Evolutionary conservation across 495 filamentous ascomycete genomes (phyloP).

Genomic region (Schizothecium vesticola): DNA sequence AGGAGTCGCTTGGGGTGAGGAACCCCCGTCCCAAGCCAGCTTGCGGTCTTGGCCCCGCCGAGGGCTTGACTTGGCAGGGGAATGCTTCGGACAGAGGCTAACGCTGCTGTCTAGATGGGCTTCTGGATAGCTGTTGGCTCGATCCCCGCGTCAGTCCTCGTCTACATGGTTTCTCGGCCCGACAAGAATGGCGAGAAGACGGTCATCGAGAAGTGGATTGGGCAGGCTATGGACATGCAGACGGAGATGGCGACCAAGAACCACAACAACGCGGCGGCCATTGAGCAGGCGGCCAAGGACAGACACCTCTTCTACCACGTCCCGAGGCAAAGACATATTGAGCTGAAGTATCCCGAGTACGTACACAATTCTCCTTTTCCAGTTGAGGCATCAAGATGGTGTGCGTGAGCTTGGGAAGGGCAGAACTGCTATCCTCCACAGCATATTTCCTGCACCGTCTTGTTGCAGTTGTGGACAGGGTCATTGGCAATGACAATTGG

Average conservation of each 20-base stretch:
- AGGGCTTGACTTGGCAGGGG: neutral
- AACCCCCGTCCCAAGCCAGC: neutral
- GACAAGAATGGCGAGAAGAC: constrained; percentile 40
- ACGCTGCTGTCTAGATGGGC: constrained; percentile 22
- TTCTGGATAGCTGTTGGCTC: constrained; percentile 37
- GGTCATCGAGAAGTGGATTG: constrained; percentile 29
- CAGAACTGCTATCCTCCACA: neutral
- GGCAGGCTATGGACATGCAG: constrained; percentile 31
- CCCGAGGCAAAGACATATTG: constrained; percentile 30
- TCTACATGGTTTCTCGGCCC: constrained; percentile 39
- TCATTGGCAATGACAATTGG: constrained; percentile 10
- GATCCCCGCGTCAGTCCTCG: constrained; percentile 28
- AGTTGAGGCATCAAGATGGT: too few species aligned
- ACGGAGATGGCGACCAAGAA: constrained; percentile 39
- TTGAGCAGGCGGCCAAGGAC: constrained; percentile 47
- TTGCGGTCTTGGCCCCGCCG: neutral
- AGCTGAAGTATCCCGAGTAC: constrained; percentile 46
- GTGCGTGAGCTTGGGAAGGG: neutral
- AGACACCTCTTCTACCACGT: constrained; percentile 37
- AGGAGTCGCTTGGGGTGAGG: constrained; percentile 44
- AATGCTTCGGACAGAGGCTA: neutral
- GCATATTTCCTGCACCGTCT: neutral
- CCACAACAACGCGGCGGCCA: constrained; percentile 31
- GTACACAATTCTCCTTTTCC: constrained; percentile 16
- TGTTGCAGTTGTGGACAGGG: neutral